Evolutionary conservation across 495 filamentous ascomycete genomes (phyloP).

Genomic region (Penicillium paradoxum): DNA sequence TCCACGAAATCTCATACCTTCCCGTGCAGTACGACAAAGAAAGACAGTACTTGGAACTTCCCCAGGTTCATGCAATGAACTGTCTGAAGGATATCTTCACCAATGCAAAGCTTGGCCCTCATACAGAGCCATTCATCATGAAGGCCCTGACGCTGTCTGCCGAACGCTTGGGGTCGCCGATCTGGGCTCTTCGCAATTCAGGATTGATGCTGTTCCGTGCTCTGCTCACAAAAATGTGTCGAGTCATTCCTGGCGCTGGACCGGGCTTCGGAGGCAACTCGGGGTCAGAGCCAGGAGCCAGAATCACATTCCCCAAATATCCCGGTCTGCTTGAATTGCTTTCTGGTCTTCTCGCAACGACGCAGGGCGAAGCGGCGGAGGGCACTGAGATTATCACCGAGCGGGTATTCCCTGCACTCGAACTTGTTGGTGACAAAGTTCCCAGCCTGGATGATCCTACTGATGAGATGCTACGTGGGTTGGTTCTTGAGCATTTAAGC

Average conservation of each 20-base stretch:
- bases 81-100: conserved; percentile 84
- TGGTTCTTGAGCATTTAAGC: conserved; percentile 47
- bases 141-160: conserved; percentile 70
- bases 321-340: conserved; percentile 64
- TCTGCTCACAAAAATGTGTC: conserved; percentile 65
- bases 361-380: conserved; percentile 29
- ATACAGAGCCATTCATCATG: conserved; percentile 64
- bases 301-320: conserved; percentile 57
- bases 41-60: conserved; percentile 55
- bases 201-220: conserved; percentile 84
- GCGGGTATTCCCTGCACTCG: conserved; percentile 80
- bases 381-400: conserved; percentile 52
- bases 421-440: conserved; percentile 61
- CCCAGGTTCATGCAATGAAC: conserved; percentile 93
- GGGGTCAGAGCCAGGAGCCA: conserved; percentile 38
- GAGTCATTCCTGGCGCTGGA: conserved; percentile 23
- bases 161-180: conserved; percentile 57
- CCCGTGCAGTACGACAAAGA: conserved; percentile 43
- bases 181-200: conserved; percentile 91
- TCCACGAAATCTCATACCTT: conserved; percentile 52
- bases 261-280: conserved; percentile 40
- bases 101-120: conserved; percentile 60
- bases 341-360: conserved; percentile 55
- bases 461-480: conserved; percentile 28
- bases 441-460: conserved; percentile 30